Conservation (phyloP, 1,139 yeast genomes). For the Lodderomyces beijingensis region DNA sequence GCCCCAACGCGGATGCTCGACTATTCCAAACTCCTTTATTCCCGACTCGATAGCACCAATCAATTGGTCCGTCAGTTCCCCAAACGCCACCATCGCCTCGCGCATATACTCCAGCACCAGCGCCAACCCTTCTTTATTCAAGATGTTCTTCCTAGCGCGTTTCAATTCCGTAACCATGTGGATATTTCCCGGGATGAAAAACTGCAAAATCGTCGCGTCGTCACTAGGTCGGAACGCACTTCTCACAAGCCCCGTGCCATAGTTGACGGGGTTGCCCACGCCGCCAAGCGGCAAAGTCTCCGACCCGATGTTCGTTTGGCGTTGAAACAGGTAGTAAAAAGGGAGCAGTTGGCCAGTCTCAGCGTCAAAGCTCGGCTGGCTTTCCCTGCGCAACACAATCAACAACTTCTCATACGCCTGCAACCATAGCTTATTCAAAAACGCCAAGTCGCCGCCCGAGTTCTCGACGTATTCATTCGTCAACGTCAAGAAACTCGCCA, state of each 20-base stretch:
- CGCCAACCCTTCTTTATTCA: conserved; percentile 10
- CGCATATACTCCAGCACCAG: conserved; percentile 7
- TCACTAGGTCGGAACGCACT: conserved; percentile 93
- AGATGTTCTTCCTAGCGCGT: conserved; percentile 20
- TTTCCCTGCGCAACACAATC: conserved; percentile 55
- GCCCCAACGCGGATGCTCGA: conserved; percentile 66
- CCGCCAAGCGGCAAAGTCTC: conserved; percentile 80
- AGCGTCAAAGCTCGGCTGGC: conserved; percentile 57
- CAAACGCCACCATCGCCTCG: conserved; percentile 7
- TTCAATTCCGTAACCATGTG: conserved; percentile 64
- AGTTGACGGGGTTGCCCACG: conserved; percentile 77
- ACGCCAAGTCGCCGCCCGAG: conserved; percentile 46
- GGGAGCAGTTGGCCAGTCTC: conserved; percentile 49
- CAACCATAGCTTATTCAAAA: conserved; percentile 55
- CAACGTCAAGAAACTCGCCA: conserved; percentile 76
- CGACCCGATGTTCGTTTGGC: conserved; percentile 71
- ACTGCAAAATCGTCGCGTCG: conserved; percentile 78
- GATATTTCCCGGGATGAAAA: conserved; percentile 83
- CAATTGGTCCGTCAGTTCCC: conserved; percentile 25
- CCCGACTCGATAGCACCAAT: conserved; percentile 50
- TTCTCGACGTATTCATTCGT: conserved; percentile 64
- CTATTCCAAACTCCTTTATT: conserved; percentile 58
- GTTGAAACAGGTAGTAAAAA: conserved; percentile 61
- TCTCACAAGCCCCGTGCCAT: conserved; percentile 64
- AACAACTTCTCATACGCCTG: conserved; percentile 53